Evolutionary conservation across 805 yeast genomes (phyloP), one percentile per base, ranked within the genome.

Genomic region (Candida qinlingensis): DNA sequence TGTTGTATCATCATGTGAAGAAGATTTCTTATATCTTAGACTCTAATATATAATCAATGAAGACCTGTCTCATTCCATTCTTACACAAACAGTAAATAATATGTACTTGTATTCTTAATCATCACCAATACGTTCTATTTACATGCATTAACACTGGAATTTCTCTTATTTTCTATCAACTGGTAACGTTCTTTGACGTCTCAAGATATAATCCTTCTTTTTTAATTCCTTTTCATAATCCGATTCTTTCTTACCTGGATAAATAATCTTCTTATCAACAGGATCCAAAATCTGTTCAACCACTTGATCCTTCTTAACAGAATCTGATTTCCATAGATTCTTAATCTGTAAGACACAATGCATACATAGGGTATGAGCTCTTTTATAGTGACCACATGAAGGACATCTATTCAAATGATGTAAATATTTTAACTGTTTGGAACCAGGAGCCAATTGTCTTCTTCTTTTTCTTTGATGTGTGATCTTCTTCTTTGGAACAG

Each of bases 401-500:
- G 98, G 97, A 65, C 99, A 92, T 65, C 96, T 79, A 53, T 85
- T 88, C 60, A 94, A 72, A 63, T 87, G 84, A 48, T 82, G 78
- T 54, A 87, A 74, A 44, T 83, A 82, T 64, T 87, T 81, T 56
- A 87, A 72, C 58, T 90, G 94, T 65, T 89, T 92, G 49, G 80
- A 76, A 9, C 87, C 95, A 4, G 92, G 88, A 7, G 89, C 90
- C 55, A 87, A 79, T 57, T 85, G 80, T 70, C 91, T 81, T 64
- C 80, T 84, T 67, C 97, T 83, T 61, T 87, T 86, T 67, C 88
- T 87, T 70, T 80, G 80, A 65, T 89, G 88, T 7, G 98, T 89
- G 2, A 81, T 81, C 67, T 90, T 91, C 79, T 91, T 90, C 74
- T 94, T 94, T 47, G 99, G 98, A 6, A 83, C 97, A 6, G 99